phyloP scores from a whole-genome alignment of 192 early-diverging fungal species.

The Coemansia sp. region DNA sequence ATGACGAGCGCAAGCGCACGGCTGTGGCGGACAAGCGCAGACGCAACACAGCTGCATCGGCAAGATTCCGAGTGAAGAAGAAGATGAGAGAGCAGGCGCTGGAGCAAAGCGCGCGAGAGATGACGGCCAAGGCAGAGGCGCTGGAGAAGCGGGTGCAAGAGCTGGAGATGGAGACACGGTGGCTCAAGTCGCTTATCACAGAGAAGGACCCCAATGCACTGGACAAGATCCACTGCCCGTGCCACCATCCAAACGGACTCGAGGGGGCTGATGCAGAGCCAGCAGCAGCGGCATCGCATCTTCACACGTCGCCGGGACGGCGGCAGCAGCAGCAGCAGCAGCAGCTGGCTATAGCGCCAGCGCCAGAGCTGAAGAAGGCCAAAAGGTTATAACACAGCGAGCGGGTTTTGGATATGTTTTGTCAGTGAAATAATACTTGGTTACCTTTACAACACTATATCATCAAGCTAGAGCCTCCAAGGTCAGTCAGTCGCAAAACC shows the following conservation, averaged over 20 bases:
- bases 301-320: not conserved
- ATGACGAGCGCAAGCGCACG: conserved; percentile 24
- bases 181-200: conserved; percentile 81
- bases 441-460: not conserved
- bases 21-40: conserved; percentile 86
- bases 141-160: conserved; percentile 79
- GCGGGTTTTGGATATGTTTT: not conserved
- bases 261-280: not conserved
- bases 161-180: conserved; percentile 88
- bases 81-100: conserved; percentile 88
- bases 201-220: conserved; percentile 65
- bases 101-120: conserved; percentile 75
- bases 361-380: conserved; percentile 20
- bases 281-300: not conserved
- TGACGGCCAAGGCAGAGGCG: conserved; percentile 66
- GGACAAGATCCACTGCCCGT: conserved; percentile 40
- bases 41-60: conserved; percentile 93
- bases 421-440: not conserved
- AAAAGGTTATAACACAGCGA: not conserved
- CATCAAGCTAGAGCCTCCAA: too few relatives aligned
- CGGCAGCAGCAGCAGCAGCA: conserved; percentile 25
- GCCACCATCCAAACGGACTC: conserved; percentile 51
- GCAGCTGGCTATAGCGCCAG: conserved; percentile 26
- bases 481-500: not conserved
- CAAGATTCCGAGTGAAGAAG: conserved; percentile 94